A percentile compares a stretch with the other conserved stretches of the same genome.
These are phyloP conservation scores for Diaporthe eres DNA, from an alignment of 2,329 filamentous ascomycete species.

Conservation along the genomic window DNA sequence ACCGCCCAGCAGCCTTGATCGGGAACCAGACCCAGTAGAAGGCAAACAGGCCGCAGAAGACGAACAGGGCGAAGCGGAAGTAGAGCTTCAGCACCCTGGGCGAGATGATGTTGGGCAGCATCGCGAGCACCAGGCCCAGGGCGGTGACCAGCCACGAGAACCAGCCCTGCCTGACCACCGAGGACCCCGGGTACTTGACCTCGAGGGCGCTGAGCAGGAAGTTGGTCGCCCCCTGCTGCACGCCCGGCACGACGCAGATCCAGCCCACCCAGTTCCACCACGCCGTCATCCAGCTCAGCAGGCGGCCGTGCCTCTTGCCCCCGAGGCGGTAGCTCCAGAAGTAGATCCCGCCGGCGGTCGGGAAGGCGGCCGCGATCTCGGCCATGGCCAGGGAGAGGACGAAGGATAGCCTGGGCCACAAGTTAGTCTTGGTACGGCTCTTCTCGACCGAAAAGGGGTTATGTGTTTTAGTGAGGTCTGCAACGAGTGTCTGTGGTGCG, in stretches of 20 bases:
- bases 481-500: too few species aligned
- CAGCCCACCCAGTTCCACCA: conserved; percentile 57
- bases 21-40: conserved; percentile 58
- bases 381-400: conserved; percentile 55
- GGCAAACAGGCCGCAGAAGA: conserved; percentile 53
- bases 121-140: conserved; percentile 54
- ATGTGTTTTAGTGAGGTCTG: too few species aligned
- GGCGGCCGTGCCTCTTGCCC: conserved; percentile 53
- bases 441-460: too few species aligned
- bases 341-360: conserved; percentile 56
- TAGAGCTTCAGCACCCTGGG: conserved; percentile 52
- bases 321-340: conserved; percentile 56
- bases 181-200: conserved; percentile 53
- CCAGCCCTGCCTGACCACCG: conserved; percentile 53
- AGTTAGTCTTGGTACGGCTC: neutral
- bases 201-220: conserved; percentile 56
- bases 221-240: conserved; percentile 56
- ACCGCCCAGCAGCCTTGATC: conserved; percentile 50
- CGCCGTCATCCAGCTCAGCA: conserved; percentile 57
- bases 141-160: conserved; percentile 54
- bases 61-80: conserved; percentile 54
- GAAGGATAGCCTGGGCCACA: conserved; percentile 45
- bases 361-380: conserved; percentile 54
- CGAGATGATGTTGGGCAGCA: conserved; percentile 53
- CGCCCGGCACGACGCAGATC: conserved; percentile 55